Base-by-base conservation (phyloP, 192 early-diverging fungal species). In the Coemansia sp. region DNA sequence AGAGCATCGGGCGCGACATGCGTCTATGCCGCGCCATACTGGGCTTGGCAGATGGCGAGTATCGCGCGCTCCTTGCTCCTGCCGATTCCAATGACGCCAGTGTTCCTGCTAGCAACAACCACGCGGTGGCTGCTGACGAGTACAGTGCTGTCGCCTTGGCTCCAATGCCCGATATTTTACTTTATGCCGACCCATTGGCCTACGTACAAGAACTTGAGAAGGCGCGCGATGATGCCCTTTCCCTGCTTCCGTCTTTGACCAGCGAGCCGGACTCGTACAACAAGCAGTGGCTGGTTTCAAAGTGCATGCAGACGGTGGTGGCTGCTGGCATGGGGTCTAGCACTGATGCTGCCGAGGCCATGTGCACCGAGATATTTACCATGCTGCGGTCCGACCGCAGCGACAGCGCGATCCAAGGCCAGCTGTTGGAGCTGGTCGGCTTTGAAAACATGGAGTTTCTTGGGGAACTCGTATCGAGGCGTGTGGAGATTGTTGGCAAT, bases 391-490 rank as follows among this genome's bases (percentile, higher is more conserved):
- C 63, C 3, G 67, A 56, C 40, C 53, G 67, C 63, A 57, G 55
- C 57, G 70, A 80, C 57, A 62, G 66, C 60, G 66, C 59, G 26
- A 75, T 75, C 14, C 78, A 81, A 56, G 66, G 69, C 11, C 68
- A 62, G 65, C 58, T 81, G 18, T 61, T 81, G 1, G 72, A 81
- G 65, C 62, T 81, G 3, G 78, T 81, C 10, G 78, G 78, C 6
- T 81, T 65, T 35, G 69, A 68, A 48, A 75, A 68, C 36, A 71
- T 81, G 55, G 78, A 81, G 24, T 72, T 75, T 43, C 64, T 81
- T 21, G 56, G 60, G 7, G 56, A 55, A 24, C 65, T 81, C 29
- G 56, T 81, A 37, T 63, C 63, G 36, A 52, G 55, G 50, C 72
- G 78, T 29, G 32, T 53, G 0, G 44, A 46, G 26, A 81, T 81